Conservation (phyloP, 495 filamentous ascomycete species). For the Astrothelium macrocarpum region DNA sequence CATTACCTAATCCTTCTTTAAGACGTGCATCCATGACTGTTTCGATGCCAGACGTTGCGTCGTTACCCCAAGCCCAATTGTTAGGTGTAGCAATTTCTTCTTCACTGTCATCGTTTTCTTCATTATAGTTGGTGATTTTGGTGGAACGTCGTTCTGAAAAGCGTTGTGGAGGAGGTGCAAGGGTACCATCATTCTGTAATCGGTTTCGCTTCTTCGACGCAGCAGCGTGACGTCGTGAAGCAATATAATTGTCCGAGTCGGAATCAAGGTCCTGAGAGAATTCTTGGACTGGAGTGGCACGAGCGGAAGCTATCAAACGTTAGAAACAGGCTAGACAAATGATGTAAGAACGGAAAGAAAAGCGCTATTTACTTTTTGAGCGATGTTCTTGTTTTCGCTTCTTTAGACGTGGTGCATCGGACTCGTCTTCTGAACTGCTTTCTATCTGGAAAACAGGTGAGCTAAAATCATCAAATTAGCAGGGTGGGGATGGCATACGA, state of each 20-base stretch:
- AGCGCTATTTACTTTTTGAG: conserved; percentile 28
- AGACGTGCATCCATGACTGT: conserved; percentile 75
- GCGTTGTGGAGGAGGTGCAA: conserved; percentile 48
- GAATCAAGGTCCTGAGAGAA: conserved; percentile 51
- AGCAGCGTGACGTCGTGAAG: conserved; percentile 52
- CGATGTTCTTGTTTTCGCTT: conserved; percentile 32
- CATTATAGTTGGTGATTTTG: conserved; percentile 78
- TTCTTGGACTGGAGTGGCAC: conserved; percentile 46
- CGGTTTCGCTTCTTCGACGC: conserved; percentile 66
- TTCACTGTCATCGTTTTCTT: conserved; percentile 55
- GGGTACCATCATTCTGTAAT: conserved; percentile 45
- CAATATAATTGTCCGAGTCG: conserved; percentile 57
- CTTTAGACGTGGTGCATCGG: conserved; percentile 37
- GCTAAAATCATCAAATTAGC: not conserved
- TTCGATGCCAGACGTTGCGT: conserved; percentile 59
- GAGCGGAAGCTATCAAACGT: conserved; percentile 50
- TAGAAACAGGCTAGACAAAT: not conserved
- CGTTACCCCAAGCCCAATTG: conserved; percentile 53
- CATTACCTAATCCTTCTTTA: conserved; percentile 52
- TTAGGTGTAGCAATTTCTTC: conserved; percentile 44
- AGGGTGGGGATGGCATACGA: conserved; percentile 29
- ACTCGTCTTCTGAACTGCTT: conserved; percentile 62
- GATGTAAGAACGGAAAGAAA: not conserved
- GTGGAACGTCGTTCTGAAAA: conserved; percentile 85
- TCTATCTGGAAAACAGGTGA: conserved; percentile 47